Conservation (phyloP, 2,329 filamentous ascomycete genomes). For the Pseudogymnoascus pannorum region DNA sequence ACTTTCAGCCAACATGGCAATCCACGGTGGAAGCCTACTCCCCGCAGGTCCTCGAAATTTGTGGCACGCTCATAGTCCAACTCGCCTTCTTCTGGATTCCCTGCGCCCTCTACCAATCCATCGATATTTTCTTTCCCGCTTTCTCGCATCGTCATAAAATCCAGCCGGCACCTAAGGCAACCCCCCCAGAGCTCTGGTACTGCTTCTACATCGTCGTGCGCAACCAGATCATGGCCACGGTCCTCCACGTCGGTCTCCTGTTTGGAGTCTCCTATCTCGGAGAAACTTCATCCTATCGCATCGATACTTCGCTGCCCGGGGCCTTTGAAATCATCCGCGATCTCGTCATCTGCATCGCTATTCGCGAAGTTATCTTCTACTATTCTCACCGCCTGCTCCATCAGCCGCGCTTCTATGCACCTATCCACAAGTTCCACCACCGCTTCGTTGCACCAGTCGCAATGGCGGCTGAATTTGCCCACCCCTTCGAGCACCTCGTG, state of each 20-base stretch:
- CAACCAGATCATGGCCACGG: constrained; percentile 39
- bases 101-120: constrained; percentile 34
- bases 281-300: constrained; percentile 1
- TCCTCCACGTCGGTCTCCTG: constrained; percentile 24
- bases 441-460: constrained; percentile 48
- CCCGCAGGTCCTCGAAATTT: constrained; percentile 33
- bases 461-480: constrained; percentile 48
- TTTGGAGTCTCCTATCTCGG: not conserved
- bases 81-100: constrained; percentile 41
- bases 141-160: constrained; percentile 48
- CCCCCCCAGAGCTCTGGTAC: constrained; percentile 35
- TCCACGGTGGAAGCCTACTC: constrained; percentile 19
- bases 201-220: constrained; percentile 38
- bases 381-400: constrained; percentile 49
- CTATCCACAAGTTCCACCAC: constrained; percentile 51
- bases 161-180: constrained; percentile 43
- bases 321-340: constrained; percentile 33
- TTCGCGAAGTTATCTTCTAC: constrained; percentile 48
- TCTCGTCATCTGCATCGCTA: constrained; percentile 34
- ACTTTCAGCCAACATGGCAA: constrained; percentile 6
- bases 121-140: constrained; percentile 38
- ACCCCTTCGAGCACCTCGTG: constrained; percentile 48
- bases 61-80: constrained; percentile 35
- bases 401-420: constrained; percentile 38
- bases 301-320: constrained; percentile 33